Percentiles rank a stretch among this genome's conserved stretches.
phyloP scores from a whole-genome alignment of 148 eudicot genomes.

The Fagopyrum homotropicum region DNA sequence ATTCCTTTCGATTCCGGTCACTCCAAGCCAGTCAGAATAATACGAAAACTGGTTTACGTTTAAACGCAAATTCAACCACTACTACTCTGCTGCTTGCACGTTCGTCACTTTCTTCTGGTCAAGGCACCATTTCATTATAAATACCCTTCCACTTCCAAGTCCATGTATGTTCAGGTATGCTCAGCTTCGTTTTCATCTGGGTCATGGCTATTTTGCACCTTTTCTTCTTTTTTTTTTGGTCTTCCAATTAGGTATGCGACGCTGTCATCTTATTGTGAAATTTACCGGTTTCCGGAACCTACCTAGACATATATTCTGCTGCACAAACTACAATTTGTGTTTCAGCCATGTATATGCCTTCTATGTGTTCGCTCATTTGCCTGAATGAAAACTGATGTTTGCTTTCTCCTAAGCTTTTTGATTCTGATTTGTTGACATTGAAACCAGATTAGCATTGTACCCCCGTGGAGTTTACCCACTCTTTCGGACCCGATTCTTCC shows the following conservation, averaged over 20 bases:
- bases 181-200: constrained; percentile 9
- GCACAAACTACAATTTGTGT: neutral
- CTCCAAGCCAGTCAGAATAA: no score
- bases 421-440: neutral
- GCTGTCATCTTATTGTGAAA: neutral
- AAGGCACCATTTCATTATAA: neutral
- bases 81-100: neutral
- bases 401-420: neutral
- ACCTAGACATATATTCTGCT: neutral
- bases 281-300: constrained; percentile 6
- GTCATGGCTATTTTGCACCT: neutral
- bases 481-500: constrained; percentile 19
- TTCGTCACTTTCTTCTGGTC: neutral
- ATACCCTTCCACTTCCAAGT: neutral
- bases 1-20: no score
- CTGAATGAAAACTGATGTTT: constrained; percentile 1
- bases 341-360: neutral
- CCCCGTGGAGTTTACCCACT: constrained; percentile 19
- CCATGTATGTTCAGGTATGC: constrained; percentile 13
- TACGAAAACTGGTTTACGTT: no score
- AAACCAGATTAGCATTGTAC: constrained; percentile 26
- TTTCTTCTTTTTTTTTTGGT: neutral
- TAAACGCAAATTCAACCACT: neutral
- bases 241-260: neutral
- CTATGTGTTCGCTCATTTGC: constrained; percentile 11